These are phyloP conservation scores for Erythrobasidium yunnanense DNA, from an alignment of 768 basidiomycete genomes.

Conservation along the genomic window DNA sequence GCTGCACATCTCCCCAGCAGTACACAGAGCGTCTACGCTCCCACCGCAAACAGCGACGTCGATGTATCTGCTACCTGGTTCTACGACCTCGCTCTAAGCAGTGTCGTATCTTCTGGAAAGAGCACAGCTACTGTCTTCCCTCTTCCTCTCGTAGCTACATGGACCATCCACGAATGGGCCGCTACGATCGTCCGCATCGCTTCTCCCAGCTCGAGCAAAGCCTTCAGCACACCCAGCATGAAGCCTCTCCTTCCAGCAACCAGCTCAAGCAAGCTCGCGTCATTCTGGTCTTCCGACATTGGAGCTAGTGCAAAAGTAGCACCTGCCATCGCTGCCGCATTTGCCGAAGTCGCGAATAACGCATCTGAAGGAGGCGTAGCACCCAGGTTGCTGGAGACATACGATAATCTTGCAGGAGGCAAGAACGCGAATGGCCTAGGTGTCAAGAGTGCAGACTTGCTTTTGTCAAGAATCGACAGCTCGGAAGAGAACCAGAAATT, in stretches of 20 bases:
- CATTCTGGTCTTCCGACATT: constrained; percentile 36
- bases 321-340: constrained; percentile 32
- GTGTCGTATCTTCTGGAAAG: constrained; percentile 38
- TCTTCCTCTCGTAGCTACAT: constrained; percentile 36
- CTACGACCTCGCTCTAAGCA: constrained; percentile 32
- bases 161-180: constrained; percentile 35
- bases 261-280: constrained; percentile 42
- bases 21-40: constrained; percentile 52
- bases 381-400: constrained; percentile 55
- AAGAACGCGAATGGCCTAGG: constrained; percentile 47
- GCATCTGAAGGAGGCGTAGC: constrained; percentile 46
- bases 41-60: constrained; percentile 63
- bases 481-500: constrained; percentile 39
- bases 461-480: constrained; percentile 50
- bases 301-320: constrained; percentile 32
- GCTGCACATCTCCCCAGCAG: constrained; percentile 38
- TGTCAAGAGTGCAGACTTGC: constrained; percentile 55
- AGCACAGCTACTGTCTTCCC: constrained; percentile 32
- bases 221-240: constrained; percentile 48
- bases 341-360: constrained; percentile 50
- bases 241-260: constrained; percentile 42
- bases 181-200: constrained; percentile 54
- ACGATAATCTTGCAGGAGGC: constrained; percentile 61
- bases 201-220: constrained; percentile 50
- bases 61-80: constrained; percentile 40